A percentile compares a stretch with the other conserved stretches of the same genome.
phyloP scores from a whole-genome alignment of 441 rosid genomes.

The Adansonia grandidieri region DNA sequence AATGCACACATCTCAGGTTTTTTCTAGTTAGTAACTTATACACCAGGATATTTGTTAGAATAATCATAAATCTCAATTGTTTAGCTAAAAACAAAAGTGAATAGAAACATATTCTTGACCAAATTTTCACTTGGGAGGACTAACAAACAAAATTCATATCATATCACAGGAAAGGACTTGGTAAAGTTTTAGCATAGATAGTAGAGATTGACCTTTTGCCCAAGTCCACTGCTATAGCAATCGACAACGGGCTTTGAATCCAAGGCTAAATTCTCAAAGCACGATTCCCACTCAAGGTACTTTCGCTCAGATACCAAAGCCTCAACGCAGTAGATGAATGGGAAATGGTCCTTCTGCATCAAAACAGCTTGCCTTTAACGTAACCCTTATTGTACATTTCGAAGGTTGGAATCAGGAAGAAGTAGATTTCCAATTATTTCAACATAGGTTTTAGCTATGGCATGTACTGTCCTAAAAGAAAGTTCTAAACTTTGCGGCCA shows the following conservation, averaged over 20 bases:
- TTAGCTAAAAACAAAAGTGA: not conserved
- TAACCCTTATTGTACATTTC: not conserved
- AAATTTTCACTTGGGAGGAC: not conserved
- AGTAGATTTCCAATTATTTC: not conserved
- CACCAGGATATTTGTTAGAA: not conserved
- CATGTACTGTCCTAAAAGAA: conserved; percentile 12
- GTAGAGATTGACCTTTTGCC: conserved; percentile 55
- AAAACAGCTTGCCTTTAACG: conserved; percentile 15
- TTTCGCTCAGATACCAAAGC: conserved; percentile 53
- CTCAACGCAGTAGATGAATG: conserved; percentile 77
- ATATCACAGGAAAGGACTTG: not conserved
- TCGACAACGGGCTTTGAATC: conserved; percentile 57
- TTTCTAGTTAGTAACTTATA: not conserved
- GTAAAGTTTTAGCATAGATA: not conserved
- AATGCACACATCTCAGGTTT: not conserved
- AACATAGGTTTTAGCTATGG: not conserved
- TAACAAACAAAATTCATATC: not conserved
- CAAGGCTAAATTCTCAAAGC: conserved; percentile 62
- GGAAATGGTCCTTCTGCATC: conserved; percentile 78
- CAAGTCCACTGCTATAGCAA: conserved; percentile 64
- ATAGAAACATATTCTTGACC: not conserved
- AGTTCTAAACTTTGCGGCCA: not conserved
- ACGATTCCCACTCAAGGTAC: conserved; percentile 68
- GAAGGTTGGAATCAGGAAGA: not conserved
- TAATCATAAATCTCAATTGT: not conserved